Base-by-base conservation (phyloP, 768 basidiomycete genomes). In the Amyloporia xantha region DNA sequence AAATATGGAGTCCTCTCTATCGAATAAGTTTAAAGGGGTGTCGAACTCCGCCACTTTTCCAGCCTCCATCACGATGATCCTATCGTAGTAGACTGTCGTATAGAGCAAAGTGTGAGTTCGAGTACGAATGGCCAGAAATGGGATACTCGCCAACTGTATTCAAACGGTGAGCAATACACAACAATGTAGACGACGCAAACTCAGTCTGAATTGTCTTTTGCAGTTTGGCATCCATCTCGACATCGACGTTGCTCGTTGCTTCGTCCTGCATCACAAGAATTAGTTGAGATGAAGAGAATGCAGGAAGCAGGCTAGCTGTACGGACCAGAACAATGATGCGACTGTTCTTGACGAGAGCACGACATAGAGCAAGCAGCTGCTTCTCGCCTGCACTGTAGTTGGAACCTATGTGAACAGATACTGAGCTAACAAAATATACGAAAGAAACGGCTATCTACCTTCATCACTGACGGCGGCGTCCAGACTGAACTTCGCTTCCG, bases 221-320 rank as follows among this genome's bases (percentile, higher is more conserved):
- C 42, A 95, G 92, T 67, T 91, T 92, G 3, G 86, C 78, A 58
- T 94, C 92, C 38, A 91, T 91, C 23, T 80, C 82, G 57, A 91
- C 85, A 60, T 91, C 87, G 47, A 91, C 88, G 57, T 83, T 88
- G 52, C 85, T 88, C 5, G 88, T 91, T 5, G 89, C 89, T 66
- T 84, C 82, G 54, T 84, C 82, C 79, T 81, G 3, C 23, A 1
- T 28, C 23, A 41, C 21, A 27, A 2, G 12, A 5, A 37, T 5
- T 21, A 30, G 26, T 4, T 13, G 41, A 20, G n/a, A 41, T 5
- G 24, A 45, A 19, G 9, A 19, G 28, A 3, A 45, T 28, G 23
- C 49, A 24, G 17, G 24, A n/a, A 41, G 26, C 27, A 44, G 10
- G 19, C 19, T 40, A 25, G n/a, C n/a, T n/a, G 26, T 2, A 13